These are phyloP conservation scores for Naganishia vaughanmartiniae DNA, from an alignment of 768 basidiomycete genomes.

Conservation along the genomic window DNA sequence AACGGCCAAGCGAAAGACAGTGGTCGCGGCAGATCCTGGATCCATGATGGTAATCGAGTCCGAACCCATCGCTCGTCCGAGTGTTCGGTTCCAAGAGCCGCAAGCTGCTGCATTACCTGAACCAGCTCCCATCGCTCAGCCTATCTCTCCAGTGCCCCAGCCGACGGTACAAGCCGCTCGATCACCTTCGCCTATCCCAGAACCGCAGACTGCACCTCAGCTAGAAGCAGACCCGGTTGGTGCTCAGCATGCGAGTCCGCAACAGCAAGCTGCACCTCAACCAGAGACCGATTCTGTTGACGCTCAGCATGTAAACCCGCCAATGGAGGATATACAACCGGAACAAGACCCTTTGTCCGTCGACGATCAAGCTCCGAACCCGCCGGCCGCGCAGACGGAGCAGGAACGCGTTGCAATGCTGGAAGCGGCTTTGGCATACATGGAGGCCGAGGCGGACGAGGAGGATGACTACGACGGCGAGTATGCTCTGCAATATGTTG, in stretches of 20 bases:
- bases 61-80: not conserved
- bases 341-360: not conserved
- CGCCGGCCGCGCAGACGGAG: not conserved
- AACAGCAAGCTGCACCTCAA: not conserved
- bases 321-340: not conserved
- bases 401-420: not conserved
- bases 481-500: not conserved
- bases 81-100: too few relatives aligned
- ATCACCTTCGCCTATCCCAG: not conserved
- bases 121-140: not conserved
- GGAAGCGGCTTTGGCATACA: not conserved
- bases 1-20: not conserved
- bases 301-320: not conserved
- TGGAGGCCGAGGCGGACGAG: not conserved
- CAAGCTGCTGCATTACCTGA: not conserved
- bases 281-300: not conserved
- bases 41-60: slow-evolving; percentile 4
- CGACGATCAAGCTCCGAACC: not conserved
- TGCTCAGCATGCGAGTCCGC: not conserved
- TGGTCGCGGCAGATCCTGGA: not conserved
- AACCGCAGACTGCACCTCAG: not conserved
- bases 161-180: not conserved
- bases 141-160: not conserved
- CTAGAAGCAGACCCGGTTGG: not conserved
- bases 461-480: not conserved